These are phyloP conservation scores for Neopestalotiopsis clavispora DNA, from an alignment of 2,329 filamentous ascomycete species.

Conservation along the genomic window DNA sequence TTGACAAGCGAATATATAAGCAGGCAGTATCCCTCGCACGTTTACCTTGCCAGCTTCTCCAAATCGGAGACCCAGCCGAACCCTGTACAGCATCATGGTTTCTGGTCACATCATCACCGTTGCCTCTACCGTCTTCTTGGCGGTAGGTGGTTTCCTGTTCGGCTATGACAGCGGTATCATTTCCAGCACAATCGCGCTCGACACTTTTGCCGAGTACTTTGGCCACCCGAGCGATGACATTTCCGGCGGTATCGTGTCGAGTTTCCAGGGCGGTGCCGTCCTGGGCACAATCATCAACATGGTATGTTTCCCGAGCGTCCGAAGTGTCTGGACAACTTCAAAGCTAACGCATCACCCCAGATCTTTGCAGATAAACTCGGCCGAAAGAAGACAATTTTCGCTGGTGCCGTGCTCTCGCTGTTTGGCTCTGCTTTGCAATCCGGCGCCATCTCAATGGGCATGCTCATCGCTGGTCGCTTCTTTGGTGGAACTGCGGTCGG, in stretches of 20 bases:
- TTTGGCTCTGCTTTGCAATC: constrained; percentile 3
- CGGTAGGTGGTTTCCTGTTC: constrained; percentile 5
- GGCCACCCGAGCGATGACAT: neutral
- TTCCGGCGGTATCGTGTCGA: neutral
- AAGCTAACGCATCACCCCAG: neutral
- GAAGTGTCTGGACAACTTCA: neutral
- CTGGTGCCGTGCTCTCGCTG: neutral
- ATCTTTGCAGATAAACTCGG: constrained; percentile 3
- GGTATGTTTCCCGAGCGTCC: neutral
- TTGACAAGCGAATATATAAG: too few species aligned
- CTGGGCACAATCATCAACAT: constrained; percentile 12
- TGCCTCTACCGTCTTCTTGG: constrained; percentile 1
- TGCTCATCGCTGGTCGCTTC: constrained; percentile 7
- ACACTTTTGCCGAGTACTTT: constrained; percentile 1
- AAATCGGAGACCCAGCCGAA: too few species aligned
- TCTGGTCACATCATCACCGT: neutral
- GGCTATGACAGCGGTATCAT: constrained; percentile 11
- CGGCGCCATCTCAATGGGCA: neutral
- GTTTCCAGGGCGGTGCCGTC: constrained; percentile 10
- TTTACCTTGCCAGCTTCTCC: too few species aligned
- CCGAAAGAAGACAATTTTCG: constrained; percentile 8
- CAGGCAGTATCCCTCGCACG: too few species aligned
- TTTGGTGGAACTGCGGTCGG: neutral
- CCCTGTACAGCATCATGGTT: too few species aligned
- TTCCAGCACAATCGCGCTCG: neutral